Evolutionary conservation across 78 protist species (phyloP), one percentile per base, ranked within the genome.

Genomic region (Emiliania huxleyi): DNA sequence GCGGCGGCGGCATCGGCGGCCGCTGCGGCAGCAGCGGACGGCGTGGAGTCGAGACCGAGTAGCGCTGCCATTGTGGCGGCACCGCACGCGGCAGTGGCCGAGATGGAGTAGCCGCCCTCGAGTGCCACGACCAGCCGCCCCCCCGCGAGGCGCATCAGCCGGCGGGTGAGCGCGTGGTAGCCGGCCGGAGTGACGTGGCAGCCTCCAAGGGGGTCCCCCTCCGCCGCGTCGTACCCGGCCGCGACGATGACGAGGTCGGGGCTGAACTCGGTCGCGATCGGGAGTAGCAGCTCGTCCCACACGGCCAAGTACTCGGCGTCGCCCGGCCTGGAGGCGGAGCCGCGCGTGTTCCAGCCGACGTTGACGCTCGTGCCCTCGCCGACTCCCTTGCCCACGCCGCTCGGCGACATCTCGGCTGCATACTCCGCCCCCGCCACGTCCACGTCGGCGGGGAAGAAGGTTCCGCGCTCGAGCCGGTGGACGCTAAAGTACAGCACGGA

Each of bases 191-290:
- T 46, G 42, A 95, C 95, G 42, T 91, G 45, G 93, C 55, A 69
- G 19, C 75, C 42, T 2, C 96, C 96, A 35, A 95, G 90, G 21
- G 91, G 94, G 87, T 95, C 96, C 3, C 95, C 97, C 33, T 88
- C 90, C 0, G 93, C 97, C 3, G 96, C 96, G 77, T 96, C 97
- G 44, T 90, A 96, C 18, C 97, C 97, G 1, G 96, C 95, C 11
- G 95, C 69, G 38, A 96, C 87, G 37, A 96, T 6, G 26, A 96
- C 93, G 19, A 94, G 48, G 21, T 93, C 95, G 21, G 97, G 95
- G 3, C 2, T 25, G 87, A 79, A 96, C 93, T 81, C 93, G 44
- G 26, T 43, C 55, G 91, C 94, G 29, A 96, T n/a, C 33, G 97
- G 97, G 92, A 94, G 2, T 21, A 94, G 45, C 22, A 96, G 43